Conservation (phyloP, 768 basidiomycete species). For the Macrolepiota albuminosa region DNA sequence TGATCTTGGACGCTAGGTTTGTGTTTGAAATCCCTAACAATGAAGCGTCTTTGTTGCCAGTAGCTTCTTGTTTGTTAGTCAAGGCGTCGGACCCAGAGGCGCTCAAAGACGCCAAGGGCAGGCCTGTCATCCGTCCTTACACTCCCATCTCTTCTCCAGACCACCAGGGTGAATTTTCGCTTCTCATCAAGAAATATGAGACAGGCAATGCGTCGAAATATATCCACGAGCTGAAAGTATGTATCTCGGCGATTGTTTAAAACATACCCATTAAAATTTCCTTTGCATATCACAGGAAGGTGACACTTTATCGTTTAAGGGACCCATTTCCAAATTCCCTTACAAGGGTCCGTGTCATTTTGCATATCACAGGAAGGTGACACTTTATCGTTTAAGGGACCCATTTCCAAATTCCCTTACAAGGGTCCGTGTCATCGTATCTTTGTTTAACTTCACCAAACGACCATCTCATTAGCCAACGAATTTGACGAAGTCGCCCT, state of each 20-base stretch:
- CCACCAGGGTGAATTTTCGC: slow-evolving; percentile 64
- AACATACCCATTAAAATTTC: neutral
- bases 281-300: slow-evolving; percentile 44
- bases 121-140: slow-evolving; percentile 87
- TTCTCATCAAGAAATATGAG: slow-evolving; percentile 85
- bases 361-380: slow-evolving; percentile 54
- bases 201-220: slow-evolving; percentile 80
- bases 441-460: neutral
- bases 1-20: slow-evolving; percentile 42
- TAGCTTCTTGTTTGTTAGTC: slow-evolving; percentile 76
- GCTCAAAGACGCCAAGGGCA: slow-evolving; percentile 72
- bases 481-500: slow-evolving; percentile 82
- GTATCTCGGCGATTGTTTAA: neutral
- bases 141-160: slow-evolving; percentile 86
- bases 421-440: slow-evolving; percentile 44
- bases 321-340: slow-evolving; percentile 83
- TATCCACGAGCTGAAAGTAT: slow-evolving; percentile 68
- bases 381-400: slow-evolving; percentile 84
- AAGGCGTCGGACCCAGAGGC: slow-evolving; percentile 65
- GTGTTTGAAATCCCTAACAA: slow-evolving; percentile 77
- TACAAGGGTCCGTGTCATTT: slow-evolving; percentile 58
- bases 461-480: slow-evolving; percentile 46
- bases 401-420: slow-evolving; percentile 84
- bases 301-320: slow-evolving; percentile 82
- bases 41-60: slow-evolving; percentile 71